phyloP scores from a whole-genome alignment of 306 rosid species.

The Begonia masoniana region DNA sequence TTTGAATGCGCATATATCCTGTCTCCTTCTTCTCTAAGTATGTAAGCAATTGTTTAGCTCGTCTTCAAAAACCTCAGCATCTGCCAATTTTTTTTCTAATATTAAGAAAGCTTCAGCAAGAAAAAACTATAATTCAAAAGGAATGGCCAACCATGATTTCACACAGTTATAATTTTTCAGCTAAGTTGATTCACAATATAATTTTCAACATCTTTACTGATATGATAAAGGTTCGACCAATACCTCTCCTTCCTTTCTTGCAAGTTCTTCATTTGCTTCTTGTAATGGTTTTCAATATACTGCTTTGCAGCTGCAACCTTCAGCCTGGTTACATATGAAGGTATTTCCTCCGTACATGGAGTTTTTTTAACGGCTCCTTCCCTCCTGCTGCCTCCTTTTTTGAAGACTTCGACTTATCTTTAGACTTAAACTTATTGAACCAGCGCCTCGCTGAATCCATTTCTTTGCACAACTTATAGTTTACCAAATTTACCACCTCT shows the following conservation, averaged over 20 bases:
- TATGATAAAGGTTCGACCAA: conserved; percentile 12
- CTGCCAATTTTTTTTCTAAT: conserved; percentile 91
- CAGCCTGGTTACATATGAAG: conserved; percentile 87
- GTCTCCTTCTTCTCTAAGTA: conserved; percentile 94
- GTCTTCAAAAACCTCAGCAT: conserved; percentile 95
- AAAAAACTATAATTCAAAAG: no score
- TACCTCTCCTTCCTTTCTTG: conserved; percentile 93
- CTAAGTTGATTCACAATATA: no score
- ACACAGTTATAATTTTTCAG: no score
- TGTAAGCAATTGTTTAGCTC: conserved; percentile 86
- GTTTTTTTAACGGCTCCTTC: conserved; percentile 45
- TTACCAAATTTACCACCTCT: conserved; percentile 11
- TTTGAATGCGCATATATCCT: conserved; percentile 96
- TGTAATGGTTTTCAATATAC: conserved; percentile 90
- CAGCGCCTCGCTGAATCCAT: conserved; percentile 67
- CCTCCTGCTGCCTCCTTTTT: conserved; percentile 45
- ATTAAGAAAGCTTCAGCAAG: conserved; percentile 1
- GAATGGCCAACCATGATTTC: no score
- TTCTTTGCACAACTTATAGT: conserved; percentile 9
- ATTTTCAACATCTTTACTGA: not conserved
- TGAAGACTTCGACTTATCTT: conserved; percentile 48
- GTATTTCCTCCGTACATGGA: conserved; percentile 53
- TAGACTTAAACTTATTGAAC: conserved; percentile 58
- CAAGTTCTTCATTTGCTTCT: conserved; percentile 92
- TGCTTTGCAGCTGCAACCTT: conserved; percentile 95